Conservation (phyloP, 371 early-diverging fungal species). For the Umbelopsis sp. region DNA sequence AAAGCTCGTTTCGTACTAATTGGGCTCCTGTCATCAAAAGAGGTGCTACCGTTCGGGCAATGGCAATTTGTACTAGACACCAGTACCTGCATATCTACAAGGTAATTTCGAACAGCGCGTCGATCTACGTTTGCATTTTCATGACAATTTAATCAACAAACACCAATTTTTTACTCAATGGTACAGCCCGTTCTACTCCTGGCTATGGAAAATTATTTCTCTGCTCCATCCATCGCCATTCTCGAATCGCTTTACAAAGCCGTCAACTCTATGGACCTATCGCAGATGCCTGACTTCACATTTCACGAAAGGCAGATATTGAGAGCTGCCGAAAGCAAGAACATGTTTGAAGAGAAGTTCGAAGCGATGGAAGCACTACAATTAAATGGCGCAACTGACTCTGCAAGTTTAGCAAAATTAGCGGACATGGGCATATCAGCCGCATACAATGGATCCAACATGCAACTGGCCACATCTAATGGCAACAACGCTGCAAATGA, state of each 20-base stretch:
- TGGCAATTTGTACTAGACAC: constrained; percentile 91
- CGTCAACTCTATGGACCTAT: constrained; percentile 87
- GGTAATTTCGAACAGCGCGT: constrained; percentile 44
- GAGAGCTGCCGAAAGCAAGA: constrained; percentile 78
- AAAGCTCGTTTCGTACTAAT: background rate
- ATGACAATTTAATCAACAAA: background rate
- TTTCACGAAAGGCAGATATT: constrained; percentile 78
- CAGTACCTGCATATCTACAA: constrained; percentile 93
- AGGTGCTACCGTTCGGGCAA: constrained; percentile 91
- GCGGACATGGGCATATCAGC: constrained; percentile 20
- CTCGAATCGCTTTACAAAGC: constrained; percentile 79
- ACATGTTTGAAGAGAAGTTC: constrained; percentile 88
- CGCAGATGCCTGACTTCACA: constrained; percentile 78
- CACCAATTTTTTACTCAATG: constrained; percentile 11
- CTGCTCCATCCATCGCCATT: constrained; percentile 73
- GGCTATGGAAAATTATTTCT: constrained; percentile 91
- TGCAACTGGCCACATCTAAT: constrained; percentile 7
- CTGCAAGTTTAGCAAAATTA: constrained; percentile 24
- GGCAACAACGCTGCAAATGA: constrained; percentile 30
- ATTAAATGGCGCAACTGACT: constrained; percentile 23
- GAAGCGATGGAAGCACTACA: constrained; percentile 38
- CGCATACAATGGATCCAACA: background rate
- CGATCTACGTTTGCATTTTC: background rate
- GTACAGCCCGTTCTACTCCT: constrained; percentile 82
- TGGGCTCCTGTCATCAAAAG: constrained; percentile 33